These are phyloP conservation scores for Citrus australasica DNA, from an alignment of 345 rosid genomes.

Conservation along the genomic window DNA sequence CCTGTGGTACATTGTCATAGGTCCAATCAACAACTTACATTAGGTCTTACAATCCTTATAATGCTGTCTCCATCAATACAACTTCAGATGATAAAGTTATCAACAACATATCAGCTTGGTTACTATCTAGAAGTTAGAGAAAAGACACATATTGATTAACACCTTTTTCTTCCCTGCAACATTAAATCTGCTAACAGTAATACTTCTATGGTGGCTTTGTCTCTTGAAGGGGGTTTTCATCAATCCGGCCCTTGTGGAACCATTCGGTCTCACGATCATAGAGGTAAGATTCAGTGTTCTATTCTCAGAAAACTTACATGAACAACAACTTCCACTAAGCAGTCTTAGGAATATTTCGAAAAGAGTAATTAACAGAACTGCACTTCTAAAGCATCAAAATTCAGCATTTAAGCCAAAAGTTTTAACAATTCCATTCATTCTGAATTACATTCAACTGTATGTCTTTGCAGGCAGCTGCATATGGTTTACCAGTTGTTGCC, in stretches of 20 bases:
- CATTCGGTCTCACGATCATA: slow-evolving; percentile 65
- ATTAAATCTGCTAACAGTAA: slow-evolving; percentile 24
- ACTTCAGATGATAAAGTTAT: neutral
- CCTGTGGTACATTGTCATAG: neutral
- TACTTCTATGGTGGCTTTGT: slow-evolving; percentile 23
- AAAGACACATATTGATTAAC: neutral
- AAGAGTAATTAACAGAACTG: neutral
- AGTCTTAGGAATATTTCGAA: neutral
- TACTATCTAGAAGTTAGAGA: neutral
- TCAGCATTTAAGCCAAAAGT: neutral
- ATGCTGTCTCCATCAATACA: neutral
- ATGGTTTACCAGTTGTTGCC: slow-evolving; percentile 68
- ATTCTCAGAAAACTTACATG: neutral
- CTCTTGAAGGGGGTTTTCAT: slow-evolving; percentile 66
- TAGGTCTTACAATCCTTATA: neutral
- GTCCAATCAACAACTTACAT: neutral
- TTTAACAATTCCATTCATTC: neutral
- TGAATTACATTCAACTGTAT: neutral
- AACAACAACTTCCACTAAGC: neutral
- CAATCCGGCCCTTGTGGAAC: slow-evolving; percentile 74
- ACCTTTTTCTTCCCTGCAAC: slow-evolving; percentile 3
- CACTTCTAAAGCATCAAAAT: neutral
- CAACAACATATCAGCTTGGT: neutral
- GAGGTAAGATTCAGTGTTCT: slow-evolving; percentile 38
- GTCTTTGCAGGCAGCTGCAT: slow-evolving; percentile 59